Evolutionary conservation across 495 filamentous ascomycete species (phyloP), one percentile per base, ranked within the genome.

Genomic region (Trichocladium uniseriatum): DNA sequence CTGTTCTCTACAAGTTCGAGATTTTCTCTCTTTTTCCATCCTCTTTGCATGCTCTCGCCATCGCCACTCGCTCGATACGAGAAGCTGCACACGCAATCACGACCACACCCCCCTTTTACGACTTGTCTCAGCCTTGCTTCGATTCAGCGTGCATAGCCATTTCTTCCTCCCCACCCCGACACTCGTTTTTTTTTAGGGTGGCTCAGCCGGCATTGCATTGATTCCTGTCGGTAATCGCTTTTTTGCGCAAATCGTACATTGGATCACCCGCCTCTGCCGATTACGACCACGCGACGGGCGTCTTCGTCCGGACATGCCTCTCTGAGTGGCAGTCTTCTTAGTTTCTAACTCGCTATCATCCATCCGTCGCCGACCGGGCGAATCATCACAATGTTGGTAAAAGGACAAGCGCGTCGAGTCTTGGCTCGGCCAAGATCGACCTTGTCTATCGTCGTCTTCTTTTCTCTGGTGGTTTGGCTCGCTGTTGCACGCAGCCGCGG

Each of bases 381-480:
- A n/a, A 35, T 28, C 46, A 10, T 46, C 24, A 42, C 28, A 18
- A 45, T 48, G 38, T 48, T 52, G 36, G 49, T 51, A 32, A 50
- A 50, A 29, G 38, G 60, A 21, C 66, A 69, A 49, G 54, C 63
- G n/a, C 66, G 65, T 62, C 80, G 70, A 62, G 81, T 57, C 53
- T 67, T 58, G 52, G 75, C 55, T 71, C 76, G 47, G 71, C 79
- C 49, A 61, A 71, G 53, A 54, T 58, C 54, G 29, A 46, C 61
- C 0, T 41, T 70, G 6, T 22, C 56, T 49, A 15, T 42, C 5
- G 20, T 63, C 49, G n/a, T n/a, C 6, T 63, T 20, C 58, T 59
- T 13, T 35, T 64, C 1, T 8, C 51, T 61, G 11, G 16, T 69
- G 1, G 69, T 64, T 38, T 66, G 61, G 57, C 10, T 68, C 21